A percentile compares a stretch with the other conserved stretches of the same genome.
Conservation (phyloP, 2,329 filamentous ascomycete genomes). For the Blastomyces gilchristii region DNA sequence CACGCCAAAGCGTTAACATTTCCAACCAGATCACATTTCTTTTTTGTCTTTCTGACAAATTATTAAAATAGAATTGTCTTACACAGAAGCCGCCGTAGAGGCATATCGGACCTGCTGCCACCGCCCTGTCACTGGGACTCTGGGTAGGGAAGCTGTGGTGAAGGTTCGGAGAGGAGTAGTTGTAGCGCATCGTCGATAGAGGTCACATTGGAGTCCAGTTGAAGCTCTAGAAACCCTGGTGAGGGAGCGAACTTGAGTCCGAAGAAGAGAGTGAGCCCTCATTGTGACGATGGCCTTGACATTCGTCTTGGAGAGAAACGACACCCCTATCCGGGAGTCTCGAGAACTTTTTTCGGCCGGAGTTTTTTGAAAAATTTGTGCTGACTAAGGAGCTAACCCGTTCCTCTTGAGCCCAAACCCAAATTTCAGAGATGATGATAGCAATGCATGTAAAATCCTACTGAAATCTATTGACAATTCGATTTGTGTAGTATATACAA, state of each 20-base stretch:
- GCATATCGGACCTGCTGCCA: conserved; percentile 37
- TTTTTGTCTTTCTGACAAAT: not conserved
- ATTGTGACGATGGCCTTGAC: conserved; percentile 19
- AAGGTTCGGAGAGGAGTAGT: conserved; percentile 28
- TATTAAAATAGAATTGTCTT: conserved; percentile 17
- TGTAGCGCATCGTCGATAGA: conserved; percentile 32
- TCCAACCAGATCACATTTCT: not conserved
- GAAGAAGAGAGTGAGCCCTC: conserved; percentile 34
- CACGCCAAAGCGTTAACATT: not conserved
- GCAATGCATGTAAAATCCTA: too few species aligned
- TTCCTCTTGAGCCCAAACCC: not conserved
- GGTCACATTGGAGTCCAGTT: conserved; percentile 25
- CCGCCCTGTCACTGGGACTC: conserved; percentile 30
- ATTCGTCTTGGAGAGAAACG: not conserved
- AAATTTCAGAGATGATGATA: not conserved
- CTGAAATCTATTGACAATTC: too few species aligned
- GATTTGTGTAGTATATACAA: too few species aligned
- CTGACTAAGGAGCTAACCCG: not conserved
- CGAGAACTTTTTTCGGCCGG: conserved; percentile 8
- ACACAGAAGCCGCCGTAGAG: conserved; percentile 37
- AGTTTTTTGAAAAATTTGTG: not conserved
- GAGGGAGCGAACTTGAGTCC: conserved; percentile 31
- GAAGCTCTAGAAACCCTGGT: conserved; percentile 28
- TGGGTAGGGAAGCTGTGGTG: conserved; percentile 25
- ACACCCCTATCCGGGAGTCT: not conserved